These are phyloP conservation scores for Apiotrichum gracile DNA, from an alignment of 1,284 basidiomycete genomes.

Conservation along the genomic window DNA sequence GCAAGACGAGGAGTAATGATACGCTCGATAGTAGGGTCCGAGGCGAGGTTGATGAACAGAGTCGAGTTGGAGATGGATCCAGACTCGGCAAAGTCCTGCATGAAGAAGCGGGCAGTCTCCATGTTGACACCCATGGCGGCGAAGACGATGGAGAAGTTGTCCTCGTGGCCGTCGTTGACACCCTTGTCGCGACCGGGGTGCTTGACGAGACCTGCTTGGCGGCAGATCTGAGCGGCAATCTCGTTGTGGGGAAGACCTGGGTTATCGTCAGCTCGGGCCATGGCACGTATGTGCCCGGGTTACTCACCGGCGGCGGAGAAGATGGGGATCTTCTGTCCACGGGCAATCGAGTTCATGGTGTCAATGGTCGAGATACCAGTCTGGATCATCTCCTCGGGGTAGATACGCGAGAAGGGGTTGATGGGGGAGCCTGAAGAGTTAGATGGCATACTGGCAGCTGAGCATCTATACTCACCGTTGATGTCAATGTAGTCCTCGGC, in stretches of 20 bases:
- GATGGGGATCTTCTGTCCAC: slow-evolving; percentile 99
- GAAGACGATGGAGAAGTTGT: slow-evolving; percentile 99
- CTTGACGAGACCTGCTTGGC: slow-evolving; percentile 96
- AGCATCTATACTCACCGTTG: slow-evolving; percentile 62
- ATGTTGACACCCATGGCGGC: slow-evolving; percentile 99
- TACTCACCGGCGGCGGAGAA: slow-evolving; percentile 77
- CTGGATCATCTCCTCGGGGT: slow-evolving; percentile 99
- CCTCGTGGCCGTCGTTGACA: slow-evolving; percentile 97
- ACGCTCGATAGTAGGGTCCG: slow-evolving; percentile 99
- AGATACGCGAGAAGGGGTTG: slow-evolving; percentile 98
- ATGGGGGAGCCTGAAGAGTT: slow-evolving; percentile 77
- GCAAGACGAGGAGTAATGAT: slow-evolving; percentile 99
- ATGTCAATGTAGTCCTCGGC: slow-evolving; percentile 99
- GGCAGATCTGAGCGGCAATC: slow-evolving; percentile 99
- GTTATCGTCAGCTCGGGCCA: neutral
- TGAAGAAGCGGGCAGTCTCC: slow-evolving; percentile 99
- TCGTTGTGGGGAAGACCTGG: slow-evolving; percentile 95
- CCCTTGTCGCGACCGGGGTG: slow-evolving; percentile 75
- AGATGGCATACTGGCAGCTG: neutral
- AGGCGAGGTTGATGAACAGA: slow-evolving; percentile 97
- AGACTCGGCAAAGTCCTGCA: slow-evolving; percentile 99
- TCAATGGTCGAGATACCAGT: slow-evolving; percentile 99
- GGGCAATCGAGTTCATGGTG: slow-evolving; percentile 98
- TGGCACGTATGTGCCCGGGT: neutral
- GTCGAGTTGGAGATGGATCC: slow-evolving; percentile 97